These are phyloP conservation scores for Globisporangium lucens DNA, from an alignment of 352 stramenopile genomes.

Conservation along the genomic window DNA sequence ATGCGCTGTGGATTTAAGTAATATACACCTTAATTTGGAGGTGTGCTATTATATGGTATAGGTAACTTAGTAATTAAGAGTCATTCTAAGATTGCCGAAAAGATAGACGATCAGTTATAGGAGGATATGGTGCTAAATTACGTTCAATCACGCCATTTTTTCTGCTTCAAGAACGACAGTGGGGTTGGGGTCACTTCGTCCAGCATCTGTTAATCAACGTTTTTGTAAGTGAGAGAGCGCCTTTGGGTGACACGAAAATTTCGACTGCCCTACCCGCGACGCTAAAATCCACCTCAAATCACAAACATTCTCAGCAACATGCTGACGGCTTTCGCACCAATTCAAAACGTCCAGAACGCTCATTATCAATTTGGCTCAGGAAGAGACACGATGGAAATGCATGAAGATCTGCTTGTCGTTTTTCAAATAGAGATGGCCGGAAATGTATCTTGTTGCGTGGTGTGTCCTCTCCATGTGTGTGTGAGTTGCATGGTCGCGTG, in stretches of 20 bases:
- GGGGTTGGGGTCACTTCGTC: background rate
- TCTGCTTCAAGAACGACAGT: background rate
- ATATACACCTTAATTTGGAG: background rate
- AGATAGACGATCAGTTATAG: background rate
- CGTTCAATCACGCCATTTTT: background rate
- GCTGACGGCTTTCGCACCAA: background rate
- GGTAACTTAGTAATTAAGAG: too few species aligned
- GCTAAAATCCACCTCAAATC: conserved; percentile 3
- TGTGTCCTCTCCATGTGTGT: background rate
- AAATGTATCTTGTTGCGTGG: background rate
- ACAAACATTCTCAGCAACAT: background rate
- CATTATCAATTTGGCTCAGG: background rate
- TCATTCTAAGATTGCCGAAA: too few species aligned
- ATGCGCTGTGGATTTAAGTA: background rate
- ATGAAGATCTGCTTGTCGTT: background rate
- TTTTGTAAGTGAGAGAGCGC: conserved; percentile 3
- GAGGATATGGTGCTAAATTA: background rate
- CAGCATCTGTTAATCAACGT: background rate
- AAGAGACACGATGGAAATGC: background rate
- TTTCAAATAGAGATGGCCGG: background rate
- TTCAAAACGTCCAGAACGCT: background rate
- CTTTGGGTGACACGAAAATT: conserved; percentile 10
- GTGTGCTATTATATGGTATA: background rate
- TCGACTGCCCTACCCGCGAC: conserved; percentile 1
- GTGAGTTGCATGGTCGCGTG: background rate